A percentile compares a stretch with the other conserved stretches of the same genome.
Conservation (phyloP, 768 basidiomycete genomes). For the Lentinus brumalis region DNA sequence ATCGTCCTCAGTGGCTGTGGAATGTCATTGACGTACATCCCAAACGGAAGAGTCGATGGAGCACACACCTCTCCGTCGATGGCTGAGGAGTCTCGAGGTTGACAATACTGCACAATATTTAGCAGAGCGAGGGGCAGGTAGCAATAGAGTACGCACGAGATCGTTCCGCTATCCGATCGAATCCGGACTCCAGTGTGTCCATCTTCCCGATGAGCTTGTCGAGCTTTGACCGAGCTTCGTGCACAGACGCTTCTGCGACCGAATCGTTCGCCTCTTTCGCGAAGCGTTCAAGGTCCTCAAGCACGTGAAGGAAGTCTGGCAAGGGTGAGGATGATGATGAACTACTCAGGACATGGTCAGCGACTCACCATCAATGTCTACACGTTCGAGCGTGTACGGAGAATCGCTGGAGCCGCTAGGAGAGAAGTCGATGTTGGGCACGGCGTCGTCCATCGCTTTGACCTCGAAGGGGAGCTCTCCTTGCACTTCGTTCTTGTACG, state of each 20-base stretch:
- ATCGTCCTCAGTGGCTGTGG: conserved; percentile 70
- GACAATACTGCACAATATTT: conserved; percentile 62
- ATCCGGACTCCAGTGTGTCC: conserved; percentile 77
- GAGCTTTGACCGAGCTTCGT: conserved; percentile 60
- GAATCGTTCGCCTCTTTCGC: conserved; percentile 48
- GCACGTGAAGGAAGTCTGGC: conserved; percentile 58
- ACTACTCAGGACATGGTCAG: conserved; percentile 3
- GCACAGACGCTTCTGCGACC: conserved; percentile 55
- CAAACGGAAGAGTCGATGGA: background rate
- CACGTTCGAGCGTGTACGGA: conserved; percentile 63
- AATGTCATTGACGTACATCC: conserved; percentile 8
- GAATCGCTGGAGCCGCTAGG: conserved; percentile 65
- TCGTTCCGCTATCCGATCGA: conserved; percentile 85
- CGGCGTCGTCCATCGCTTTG: conserved; percentile 77
- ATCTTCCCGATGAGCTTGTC: conserved; percentile 75
- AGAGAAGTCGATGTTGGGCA: conserved; percentile 79
- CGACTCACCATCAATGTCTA: conserved; percentile 71
- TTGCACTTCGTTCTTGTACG: conserved; percentile 83
- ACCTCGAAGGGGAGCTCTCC: conserved; percentile 88
- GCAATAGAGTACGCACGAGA: conserved; percentile 54
- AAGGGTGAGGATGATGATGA: background rate
- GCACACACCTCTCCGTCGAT: conserved; percentile 71
- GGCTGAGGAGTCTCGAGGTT: conserved; percentile 66
- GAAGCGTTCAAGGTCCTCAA: conserved; percentile 68
- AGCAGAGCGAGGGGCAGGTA: conserved; percentile 2